Base-by-base conservation (phyloP, 73 alveolate species). In the Uronychia binucleata region DNA sequence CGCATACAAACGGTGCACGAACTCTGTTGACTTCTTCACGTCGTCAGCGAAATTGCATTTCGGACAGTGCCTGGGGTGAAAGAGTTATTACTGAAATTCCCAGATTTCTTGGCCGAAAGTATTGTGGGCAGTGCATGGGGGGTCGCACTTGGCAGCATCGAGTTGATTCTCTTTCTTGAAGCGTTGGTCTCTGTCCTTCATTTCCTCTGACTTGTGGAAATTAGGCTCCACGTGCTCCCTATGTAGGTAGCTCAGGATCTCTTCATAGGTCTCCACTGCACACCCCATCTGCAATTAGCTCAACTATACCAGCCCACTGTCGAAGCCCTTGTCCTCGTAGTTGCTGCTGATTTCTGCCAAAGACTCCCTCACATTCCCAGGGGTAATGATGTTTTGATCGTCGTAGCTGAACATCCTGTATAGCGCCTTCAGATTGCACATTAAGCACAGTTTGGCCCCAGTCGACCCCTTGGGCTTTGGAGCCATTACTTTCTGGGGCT, bases 261-360 rank as follows among this genome's bases (percentile, higher is more conserved):
- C 90, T 77, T 85, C 88, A 14, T 83, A 82, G 31, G 96, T 90
- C 60, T 90, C 96, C 27, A 77, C 74, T 31, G 96, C 96, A 58
- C 96, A 90, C 28, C 91, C 96, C 96, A 82, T 82, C 13, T 74
- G 19, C n/a, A 46, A 46, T 46, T 46, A 46, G 67, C 19, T 46
- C 67, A n/a, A n/a, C 19, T 46, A 19, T 46, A 46, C 67, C 19
- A 46, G 30, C 74, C 89, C 89, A 5, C 19, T 30, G 14, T 11
- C n/a, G 77, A 60, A 82, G 27, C 89, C 89, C 26, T 60, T 26
- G 28, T 33, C 58, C 1, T 57, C 79, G 58, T 79, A 33, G 11
- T 30, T 79, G 30, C 86, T 75, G 26, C 77, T 79, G 59, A 79
- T 35, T 0, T 67, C 34, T 8, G 34, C 86, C 0, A 79, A 29